A percentile compares a stretch with the other conserved stretches of the same genome.
Conservation (phyloP, 768 basidiomycete species). For the Leccinellum luteum region DNA sequence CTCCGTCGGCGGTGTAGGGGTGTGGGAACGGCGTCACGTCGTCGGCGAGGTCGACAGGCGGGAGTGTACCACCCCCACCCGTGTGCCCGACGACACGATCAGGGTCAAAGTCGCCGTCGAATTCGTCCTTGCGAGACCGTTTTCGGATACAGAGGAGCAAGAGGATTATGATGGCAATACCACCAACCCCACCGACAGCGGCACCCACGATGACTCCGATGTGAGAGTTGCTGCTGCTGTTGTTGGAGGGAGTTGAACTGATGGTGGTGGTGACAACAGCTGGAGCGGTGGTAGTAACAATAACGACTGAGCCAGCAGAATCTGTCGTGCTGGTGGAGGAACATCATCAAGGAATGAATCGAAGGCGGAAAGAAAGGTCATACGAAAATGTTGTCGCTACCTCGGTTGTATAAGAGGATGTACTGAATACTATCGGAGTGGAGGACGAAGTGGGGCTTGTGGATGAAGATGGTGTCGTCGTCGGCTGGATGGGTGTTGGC, state of each 20-base stretch:
- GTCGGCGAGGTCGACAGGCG: conserved; percentile 25
- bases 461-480: not conserved
- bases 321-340: conserved; percentile 20
- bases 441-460: not conserved
- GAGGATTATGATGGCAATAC: conserved; percentile 27
- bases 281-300: conserved; percentile 19
- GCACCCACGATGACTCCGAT: conserved; percentile 50
- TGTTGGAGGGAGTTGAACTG: not conserved
- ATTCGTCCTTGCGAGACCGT: conserved; percentile 35
- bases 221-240: conserved; percentile 4
- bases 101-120: conserved; percentile 51
- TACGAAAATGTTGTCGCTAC: conserved; percentile 17
- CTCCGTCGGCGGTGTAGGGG: conserved; percentile 1
- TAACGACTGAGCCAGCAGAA: conserved; percentile 17
- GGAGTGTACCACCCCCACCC: conserved; percentile 25
- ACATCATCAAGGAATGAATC: not conserved
- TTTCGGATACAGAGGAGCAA: conserved; percentile 31
- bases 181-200: conserved; percentile 47
- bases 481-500: not conserved
- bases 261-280: conserved; percentile 14
- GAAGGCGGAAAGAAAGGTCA: not conserved
- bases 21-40: conserved; percentile 29
- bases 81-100: conserved; percentile 37
- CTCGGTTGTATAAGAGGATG: conserved; percentile 17
- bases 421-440: not conserved